Conservation (phyloP, 1,139 yeast genomes). For the Meyerozyma carpophila region DNA sequence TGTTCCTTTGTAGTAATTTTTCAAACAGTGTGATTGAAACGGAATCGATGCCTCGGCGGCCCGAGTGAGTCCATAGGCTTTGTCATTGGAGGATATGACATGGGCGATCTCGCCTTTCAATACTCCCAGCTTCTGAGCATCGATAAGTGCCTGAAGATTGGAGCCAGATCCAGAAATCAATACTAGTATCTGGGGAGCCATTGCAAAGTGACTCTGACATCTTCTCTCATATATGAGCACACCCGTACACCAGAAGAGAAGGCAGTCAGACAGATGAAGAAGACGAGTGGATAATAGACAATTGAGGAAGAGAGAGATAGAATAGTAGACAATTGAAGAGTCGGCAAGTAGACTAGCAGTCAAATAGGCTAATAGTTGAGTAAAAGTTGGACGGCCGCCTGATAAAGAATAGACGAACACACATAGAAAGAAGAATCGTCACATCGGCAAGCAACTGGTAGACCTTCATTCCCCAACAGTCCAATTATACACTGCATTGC, state of each 20-base stretch:
- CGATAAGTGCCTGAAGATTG: slow-evolving; percentile 87
- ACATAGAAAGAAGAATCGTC: no score
- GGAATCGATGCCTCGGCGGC: slow-evolving; percentile 68
- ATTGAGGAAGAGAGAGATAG: no score
- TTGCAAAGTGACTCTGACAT: background rate
- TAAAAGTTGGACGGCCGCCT: no score
- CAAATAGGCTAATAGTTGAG: no score
- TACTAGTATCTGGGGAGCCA: slow-evolving; percentile 46
- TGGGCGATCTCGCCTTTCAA: slow-evolving; percentile 55
- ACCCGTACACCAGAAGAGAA: background rate
- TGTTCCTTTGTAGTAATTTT: slow-evolving; percentile 67
- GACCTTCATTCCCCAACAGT: no score
- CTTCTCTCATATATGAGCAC: background rate
- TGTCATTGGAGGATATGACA: slow-evolving; percentile 78
- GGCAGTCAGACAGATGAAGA: background rate
- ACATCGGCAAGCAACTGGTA: no score
- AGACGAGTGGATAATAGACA: no score
- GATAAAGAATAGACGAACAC: no score
- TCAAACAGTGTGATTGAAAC: slow-evolving; percentile 64
- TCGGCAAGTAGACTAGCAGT: no score
- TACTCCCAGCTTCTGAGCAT: slow-evolving; percentile 47
- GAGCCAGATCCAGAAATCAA: slow-evolving; percentile 94
- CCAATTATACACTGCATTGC: no score
- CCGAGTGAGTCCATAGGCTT: slow-evolving; percentile 79
- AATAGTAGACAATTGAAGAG: no score